A percentile compares a stretch with the other conserved stretches of the same genome.
These are phyloP conservation scores for Colletotrichum ledebouriae DNA, from an alignment of 2,329 filamentous ascomycete genomes.

Conservation along the genomic window DNA sequence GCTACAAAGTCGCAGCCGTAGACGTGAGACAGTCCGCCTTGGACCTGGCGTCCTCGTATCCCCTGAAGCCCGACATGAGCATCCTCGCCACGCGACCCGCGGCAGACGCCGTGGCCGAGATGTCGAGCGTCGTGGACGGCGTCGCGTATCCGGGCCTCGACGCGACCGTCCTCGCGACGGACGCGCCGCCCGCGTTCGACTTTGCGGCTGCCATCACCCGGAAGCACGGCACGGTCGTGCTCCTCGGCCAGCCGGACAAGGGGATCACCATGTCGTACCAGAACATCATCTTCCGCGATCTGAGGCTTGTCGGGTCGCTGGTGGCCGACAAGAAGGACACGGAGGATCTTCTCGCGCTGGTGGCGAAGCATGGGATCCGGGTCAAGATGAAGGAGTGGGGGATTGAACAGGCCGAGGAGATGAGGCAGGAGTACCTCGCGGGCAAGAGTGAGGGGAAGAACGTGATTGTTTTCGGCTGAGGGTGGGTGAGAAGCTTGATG, in stretches of 20 bases:
- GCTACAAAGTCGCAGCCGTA: slow-evolving; percentile 38
- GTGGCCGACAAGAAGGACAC: slow-evolving; percentile 30
- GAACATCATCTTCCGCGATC: slow-evolving; percentile 39
- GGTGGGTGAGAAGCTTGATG: too few relatives aligned
- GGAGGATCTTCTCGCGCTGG: slow-evolving; percentile 35
- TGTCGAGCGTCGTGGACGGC: slow-evolving; percentile 9
- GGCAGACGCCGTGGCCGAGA: slow-evolving; percentile 41
- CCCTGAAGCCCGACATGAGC: slow-evolving; percentile 37
- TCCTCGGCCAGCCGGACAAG: slow-evolving; percentile 40
- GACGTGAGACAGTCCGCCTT: slow-evolving; percentile 37
- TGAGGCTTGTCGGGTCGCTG: slow-evolving; percentile 39
- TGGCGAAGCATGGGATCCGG: slow-evolving; percentile 33
- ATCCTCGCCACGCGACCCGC: slow-evolving; percentile 47
- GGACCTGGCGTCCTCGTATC: slow-evolving; percentile 31
- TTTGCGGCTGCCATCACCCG: slow-evolving; percentile 36
- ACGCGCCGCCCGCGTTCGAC: slow-evolving; percentile 38
- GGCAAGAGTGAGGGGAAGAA: slow-evolving; percentile 40
- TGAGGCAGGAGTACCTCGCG: slow-evolving; percentile 33
- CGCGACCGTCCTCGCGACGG: slow-evolving; percentile 40
- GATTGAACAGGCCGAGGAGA: slow-evolving; percentile 37
- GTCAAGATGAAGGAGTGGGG: slow-evolving; percentile 40
- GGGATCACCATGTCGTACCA: slow-evolving; percentile 40
- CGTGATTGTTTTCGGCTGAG: slow-evolving; percentile 44
- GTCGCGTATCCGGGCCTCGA: slow-evolving; percentile 37
- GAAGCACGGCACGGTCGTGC: slow-evolving; percentile 42